Conservation (phyloP, 1,284 basidiomycete species). For the Peniophora sp. region DNA sequence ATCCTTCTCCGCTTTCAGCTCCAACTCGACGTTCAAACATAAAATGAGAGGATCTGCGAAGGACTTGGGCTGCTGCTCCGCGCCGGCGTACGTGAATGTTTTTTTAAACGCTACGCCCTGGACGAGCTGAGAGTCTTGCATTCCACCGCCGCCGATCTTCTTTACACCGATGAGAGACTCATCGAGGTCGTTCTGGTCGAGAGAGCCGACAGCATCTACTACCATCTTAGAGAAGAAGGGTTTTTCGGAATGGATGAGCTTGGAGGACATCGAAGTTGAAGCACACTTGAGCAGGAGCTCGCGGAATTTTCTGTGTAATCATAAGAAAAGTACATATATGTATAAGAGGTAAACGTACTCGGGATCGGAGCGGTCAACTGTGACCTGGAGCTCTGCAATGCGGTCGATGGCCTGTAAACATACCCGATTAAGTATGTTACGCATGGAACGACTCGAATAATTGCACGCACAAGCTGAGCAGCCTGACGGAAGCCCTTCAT, state of each 20-base stretch:
- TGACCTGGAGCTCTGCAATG: conserved; percentile 87
- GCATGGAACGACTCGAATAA: conserved; percentile 3
- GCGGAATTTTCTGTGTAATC: conserved; percentile 69
- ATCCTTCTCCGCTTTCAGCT: conserved; percentile 99
- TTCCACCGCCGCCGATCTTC: conserved; percentile 97
- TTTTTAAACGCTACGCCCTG: conserved; percentile 98
- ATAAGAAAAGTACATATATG: background rate
- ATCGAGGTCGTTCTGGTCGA: conserved; percentile 93
- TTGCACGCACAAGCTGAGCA: conserved; percentile 65
- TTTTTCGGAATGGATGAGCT: conserved; percentile 97
- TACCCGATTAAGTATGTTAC: background rate
- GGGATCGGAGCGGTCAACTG: conserved; percentile 85
- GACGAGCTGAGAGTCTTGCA: conserved; percentile 92
- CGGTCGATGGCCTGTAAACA: conserved; percentile 67
- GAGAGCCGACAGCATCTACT: conserved; percentile 89
- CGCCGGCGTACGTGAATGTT: conserved; percentile 98
- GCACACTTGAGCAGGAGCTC: conserved; percentile 95
- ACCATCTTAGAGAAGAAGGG: conserved; percentile 99
- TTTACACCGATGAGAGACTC: conserved; percentile 97
- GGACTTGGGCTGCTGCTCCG: conserved; percentile 97
- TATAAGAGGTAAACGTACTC: conserved; percentile 46
- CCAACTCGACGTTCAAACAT: conserved; percentile 96
- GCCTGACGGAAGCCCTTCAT: conserved; percentile 95
- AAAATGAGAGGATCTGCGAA: conserved; percentile 88
- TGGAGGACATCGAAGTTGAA: conserved; percentile 98